phyloP scores from a whole-genome alignment of 805 yeast species.

The Yarrowia yakushimensis region DNA sequence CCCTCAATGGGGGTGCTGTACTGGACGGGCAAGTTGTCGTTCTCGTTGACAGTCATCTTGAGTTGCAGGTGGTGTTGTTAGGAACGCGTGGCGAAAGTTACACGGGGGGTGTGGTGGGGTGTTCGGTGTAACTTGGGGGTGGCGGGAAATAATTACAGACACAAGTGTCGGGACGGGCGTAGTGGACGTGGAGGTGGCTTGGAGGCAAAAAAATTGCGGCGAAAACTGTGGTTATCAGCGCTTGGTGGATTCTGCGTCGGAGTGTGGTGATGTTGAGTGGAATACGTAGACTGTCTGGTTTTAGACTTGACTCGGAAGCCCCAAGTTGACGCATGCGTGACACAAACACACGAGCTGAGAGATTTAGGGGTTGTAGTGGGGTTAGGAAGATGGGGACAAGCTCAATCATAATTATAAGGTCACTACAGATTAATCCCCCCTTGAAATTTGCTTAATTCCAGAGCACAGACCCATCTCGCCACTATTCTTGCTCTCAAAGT shows the following conservation, averaged over 20 bases:
- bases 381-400: not conserved
- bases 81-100: constrained; percentile 21
- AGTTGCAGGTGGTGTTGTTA: not conserved
- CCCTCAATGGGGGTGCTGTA: constrained; percentile 12
- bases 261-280: constrained; percentile 9
- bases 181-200: not conserved
- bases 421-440: too few relatives aligned
- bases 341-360: not conserved
- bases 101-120: constrained; percentile 19
- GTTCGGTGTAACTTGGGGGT: constrained; percentile 5
- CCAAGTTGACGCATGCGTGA: constrained; percentile 10
- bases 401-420: not conserved
- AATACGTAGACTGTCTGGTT: constrained; percentile 3
- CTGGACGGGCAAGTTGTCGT: constrained; percentile 17
- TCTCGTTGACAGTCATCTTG: constrained; percentile 20
- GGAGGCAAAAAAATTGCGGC: not conserved
- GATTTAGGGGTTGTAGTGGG: not conserved
- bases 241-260: not conserved
- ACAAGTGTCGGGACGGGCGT: not conserved
- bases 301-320: constrained; percentile 12
- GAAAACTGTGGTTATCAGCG: not conserved
- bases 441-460: not conserved
- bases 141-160: not conserved
- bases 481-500: constrained; percentile 1
- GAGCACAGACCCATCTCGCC: not conserved